These are phyloP conservation scores for Cryptosporidium bovis DNA, from an alignment of 169 alveolate species.

Conservation along the genomic window DNA sequence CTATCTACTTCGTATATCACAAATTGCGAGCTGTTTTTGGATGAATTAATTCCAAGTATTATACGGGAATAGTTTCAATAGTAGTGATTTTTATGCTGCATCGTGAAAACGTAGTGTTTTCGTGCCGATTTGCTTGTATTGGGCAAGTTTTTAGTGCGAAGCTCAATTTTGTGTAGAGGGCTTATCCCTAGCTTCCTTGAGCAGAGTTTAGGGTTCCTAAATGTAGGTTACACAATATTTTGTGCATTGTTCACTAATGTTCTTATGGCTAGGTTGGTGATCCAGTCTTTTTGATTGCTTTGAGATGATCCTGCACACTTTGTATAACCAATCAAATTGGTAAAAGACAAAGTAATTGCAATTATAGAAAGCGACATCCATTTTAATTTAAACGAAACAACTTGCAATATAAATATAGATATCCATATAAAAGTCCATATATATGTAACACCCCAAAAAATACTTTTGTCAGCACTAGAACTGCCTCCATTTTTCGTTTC, in stretches of 20 bases:
- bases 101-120: too few relatives aligned
- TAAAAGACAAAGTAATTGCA: conserved; percentile 77
- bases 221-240: conserved; percentile 14
- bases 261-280: conserved; percentile 77
- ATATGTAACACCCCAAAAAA: conserved; percentile 84
- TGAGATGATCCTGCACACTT: conserved; percentile 77
- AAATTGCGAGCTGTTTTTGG: too few relatives aligned
- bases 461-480: conserved; percentile 80
- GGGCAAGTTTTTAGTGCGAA: not conserved
- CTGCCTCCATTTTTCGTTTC: conserved; percentile 76
- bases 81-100: too few relatives aligned
- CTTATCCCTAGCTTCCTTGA: not conserved
- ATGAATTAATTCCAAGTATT: not conserved
- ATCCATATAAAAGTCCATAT: conserved; percentile 82
- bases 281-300: conserved; percentile 76
- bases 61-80: not conserved
- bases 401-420: conserved; percentile 66
- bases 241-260: conserved; percentile 27
- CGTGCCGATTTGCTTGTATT: not conserved
- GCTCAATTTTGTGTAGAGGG: not conserved
- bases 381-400: conserved; percentile 76
- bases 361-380: conserved; percentile 78
- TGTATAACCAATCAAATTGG: conserved; percentile 79
- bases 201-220: not conserved
- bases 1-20: too few relatives aligned